phyloP scores from a whole-genome alignment of 768 basidiomycete species.

The Lactifluus volemus region DNA sequence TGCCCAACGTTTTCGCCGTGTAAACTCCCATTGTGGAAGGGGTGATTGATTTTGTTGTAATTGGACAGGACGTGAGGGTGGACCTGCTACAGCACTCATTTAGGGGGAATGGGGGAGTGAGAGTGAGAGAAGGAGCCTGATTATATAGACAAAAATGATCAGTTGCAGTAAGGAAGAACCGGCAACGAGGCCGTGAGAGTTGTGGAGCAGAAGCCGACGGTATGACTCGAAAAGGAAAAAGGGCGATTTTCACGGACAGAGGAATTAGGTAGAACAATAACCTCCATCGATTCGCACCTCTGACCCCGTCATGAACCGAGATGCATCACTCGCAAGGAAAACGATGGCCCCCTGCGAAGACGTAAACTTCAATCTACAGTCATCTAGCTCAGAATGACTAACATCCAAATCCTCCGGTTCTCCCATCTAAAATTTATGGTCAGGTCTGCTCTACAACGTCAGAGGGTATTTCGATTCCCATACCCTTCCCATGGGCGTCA shows the following conservation, averaged over 20 bases:
- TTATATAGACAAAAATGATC: not conserved
- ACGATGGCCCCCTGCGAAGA: constrained; percentile 68
- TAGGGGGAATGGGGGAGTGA: not conserved
- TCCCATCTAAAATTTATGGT: constrained; percentile 52
- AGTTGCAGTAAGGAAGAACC: not conserved
- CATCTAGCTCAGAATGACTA: constrained; percentile 46
- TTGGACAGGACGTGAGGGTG: constrained; percentile 5
- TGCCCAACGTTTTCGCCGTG: constrained; percentile 80
- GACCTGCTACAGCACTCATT: constrained; percentile 10
- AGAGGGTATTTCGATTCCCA: constrained; percentile 22
- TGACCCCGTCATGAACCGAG: constrained; percentile 81
- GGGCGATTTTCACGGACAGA: constrained; percentile 10
- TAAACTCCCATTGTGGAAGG: constrained; percentile 56
- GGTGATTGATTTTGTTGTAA: constrained; percentile 9
- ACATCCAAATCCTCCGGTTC: constrained; percentile 67
- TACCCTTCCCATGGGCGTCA: constrained; percentile 84
- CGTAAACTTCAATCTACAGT: not conserved
- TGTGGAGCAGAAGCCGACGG: constrained; percentile 16
- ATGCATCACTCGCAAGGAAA: constrained; percentile 85
- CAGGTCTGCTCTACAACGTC: not conserved
- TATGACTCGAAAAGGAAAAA: not conserved
- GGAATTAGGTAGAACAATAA: constrained; percentile 56
- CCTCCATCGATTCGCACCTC: constrained; percentile 87
- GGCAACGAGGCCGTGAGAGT: constrained; percentile 2
- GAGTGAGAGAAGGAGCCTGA: not conserved